These are phyloP conservation scores for Saccharomycopsis hybrid DNA, from an alignment of 1,139 yeast species.

Conservation along the genomic window DNA sequence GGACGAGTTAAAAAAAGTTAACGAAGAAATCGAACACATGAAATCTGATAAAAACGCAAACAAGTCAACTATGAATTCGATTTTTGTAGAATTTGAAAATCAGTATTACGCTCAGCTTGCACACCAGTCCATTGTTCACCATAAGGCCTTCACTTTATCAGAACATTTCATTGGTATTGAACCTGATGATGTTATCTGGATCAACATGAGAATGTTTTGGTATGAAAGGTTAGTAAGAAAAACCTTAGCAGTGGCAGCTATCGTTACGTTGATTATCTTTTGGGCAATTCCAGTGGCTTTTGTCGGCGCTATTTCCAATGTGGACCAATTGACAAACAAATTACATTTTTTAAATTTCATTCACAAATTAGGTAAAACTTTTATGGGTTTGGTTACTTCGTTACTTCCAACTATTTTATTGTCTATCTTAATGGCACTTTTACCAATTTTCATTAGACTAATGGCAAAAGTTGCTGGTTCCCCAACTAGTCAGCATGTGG, in stretches of 20 bases:
- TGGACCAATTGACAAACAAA: slow-evolving; percentile 54
- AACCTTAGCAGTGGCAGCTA: slow-evolving; percentile 45
- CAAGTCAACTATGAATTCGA: slow-evolving; percentile 43
- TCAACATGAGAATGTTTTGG: slow-evolving; percentile 54
- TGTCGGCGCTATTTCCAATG: slow-evolving; percentile 72
- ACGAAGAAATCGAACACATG: slow-evolving; percentile 44
- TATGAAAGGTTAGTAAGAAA: slow-evolving; percentile 48
- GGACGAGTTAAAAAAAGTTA: slow-evolving; percentile 48
- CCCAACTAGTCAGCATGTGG: slow-evolving; percentile 64
- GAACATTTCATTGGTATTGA: slow-evolving; percentile 52
- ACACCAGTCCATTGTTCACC: slow-evolving; percentile 51
- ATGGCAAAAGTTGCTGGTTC: slow-evolving; percentile 72
- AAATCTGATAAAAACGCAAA: slow-evolving; percentile 42
- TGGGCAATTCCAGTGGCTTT: slow-evolving; percentile 89
- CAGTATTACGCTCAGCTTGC: slow-evolving; percentile 71
- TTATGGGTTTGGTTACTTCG: slow-evolving; percentile 69
- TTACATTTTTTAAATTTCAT: slow-evolving; percentile 61
- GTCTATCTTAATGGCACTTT: slow-evolving; percentile 61
- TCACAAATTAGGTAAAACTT: slow-evolving; percentile 47
- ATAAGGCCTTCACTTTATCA: slow-evolving; percentile 38
- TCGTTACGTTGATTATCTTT: slow-evolving; percentile 52
- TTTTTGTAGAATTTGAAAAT: slow-evolving; percentile 63
- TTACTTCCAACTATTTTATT: slow-evolving; percentile 64
- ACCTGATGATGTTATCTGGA: slow-evolving; percentile 62
- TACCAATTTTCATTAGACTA: slow-evolving; percentile 71